Evolutionary conservation across 306 rosid species (phyloP), one percentile per base, ranked within the genome.

Genomic region (Sesbania bispinosa): DNA sequence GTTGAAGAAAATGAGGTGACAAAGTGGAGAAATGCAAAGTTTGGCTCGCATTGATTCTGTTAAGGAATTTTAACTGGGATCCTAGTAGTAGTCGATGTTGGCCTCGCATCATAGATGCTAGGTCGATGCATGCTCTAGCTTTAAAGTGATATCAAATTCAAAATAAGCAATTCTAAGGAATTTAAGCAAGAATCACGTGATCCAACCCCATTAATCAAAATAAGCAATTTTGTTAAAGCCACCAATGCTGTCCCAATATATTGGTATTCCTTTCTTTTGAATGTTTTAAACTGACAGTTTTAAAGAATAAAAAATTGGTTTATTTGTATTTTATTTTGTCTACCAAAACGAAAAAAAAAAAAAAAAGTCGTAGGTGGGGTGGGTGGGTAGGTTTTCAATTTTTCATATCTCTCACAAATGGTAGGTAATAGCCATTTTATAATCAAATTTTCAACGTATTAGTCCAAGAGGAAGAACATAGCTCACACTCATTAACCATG

Each of bases 31-130:
- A 70, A 55, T 55, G 30, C 27, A 81, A 35, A 18, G 41, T 21
- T 59, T 33, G 67, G 15, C 27, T 54, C 14, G 42, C 16, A 2
- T 69, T 69, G 65, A 71, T 6, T 11, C 47, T 78, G 60, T 46
- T 46, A 39, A 26, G 42, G 73, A 67, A 48, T 39, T 54, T 76
- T 33, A 78, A 39, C 11, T 52, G 69, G 64, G 21, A 61, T 67
- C 54, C 9, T 0, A 67, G 52, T 2, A 21, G 60, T 3, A 46
- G 4, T 29, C 36, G 77, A 69, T 30, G 73, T 15, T 29, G 77
- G 65, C 11, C 78, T 66, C 51, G 74, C 85, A 77, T 82, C 57
- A 19, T 80, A 68, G 45, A 52, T 32, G 10, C 18, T 51, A 26
- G 23, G 21, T 19, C 11, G 27, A 69, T 36, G 75, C 75, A 53